phyloP scores from a whole-genome alignment of 352 stramenopile species.

The Phytopythium montanum region DNA sequence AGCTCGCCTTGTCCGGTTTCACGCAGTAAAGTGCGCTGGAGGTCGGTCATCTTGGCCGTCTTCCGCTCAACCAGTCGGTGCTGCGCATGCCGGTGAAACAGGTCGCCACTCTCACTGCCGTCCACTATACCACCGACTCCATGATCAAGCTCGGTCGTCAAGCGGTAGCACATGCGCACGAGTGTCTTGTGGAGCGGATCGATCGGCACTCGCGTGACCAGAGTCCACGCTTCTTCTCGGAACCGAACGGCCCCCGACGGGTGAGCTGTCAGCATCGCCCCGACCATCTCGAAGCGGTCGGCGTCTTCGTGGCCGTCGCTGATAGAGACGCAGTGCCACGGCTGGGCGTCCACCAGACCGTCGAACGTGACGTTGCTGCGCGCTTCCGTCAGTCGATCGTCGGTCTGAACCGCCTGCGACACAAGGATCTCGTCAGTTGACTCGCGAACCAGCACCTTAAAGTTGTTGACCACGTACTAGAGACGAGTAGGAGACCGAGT shows the following conservation, averaged over 20 bases:
- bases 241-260: background rate
- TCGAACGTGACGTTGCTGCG: constrained; percentile 1
- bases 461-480: background rate
- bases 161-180: constrained; percentile 1
- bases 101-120: background rate
- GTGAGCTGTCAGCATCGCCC: background rate
- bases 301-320: background rate
- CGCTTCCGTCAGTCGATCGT: background rate
- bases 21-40: background rate
- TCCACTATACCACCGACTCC: background rate
- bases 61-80: background rate
- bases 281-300: background rate
- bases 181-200: background rate
- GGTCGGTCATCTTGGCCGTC: background rate
- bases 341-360: background rate
- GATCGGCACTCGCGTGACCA: background rate
- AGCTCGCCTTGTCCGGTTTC: background rate
- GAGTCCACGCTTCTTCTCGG: background rate
- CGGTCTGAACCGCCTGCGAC: background rate
- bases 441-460: too few relatives aligned
- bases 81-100: background rate
- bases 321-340: background rate
- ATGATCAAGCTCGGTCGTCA: background rate
- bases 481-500: background rate
- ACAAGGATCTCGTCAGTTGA: background rate